These are phyloP conservation scores for Microbotryum silenes-acaulis DNA, from an alignment of 1,284 basidiomycete genomes.

Conservation along the genomic window DNA sequence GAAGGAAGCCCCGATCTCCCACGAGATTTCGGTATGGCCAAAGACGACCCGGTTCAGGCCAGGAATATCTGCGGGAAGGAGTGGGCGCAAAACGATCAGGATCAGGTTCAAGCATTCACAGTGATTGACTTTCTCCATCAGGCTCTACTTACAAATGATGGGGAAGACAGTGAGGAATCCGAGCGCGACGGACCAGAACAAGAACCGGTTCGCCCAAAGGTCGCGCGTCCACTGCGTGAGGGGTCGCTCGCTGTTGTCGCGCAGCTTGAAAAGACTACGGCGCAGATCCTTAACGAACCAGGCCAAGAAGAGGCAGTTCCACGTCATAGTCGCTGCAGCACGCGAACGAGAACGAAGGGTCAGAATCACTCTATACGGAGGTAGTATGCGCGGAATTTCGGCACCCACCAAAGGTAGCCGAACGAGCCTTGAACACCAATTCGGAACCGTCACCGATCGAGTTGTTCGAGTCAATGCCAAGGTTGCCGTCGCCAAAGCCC, in stretches of 20 bases:
- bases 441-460: slow-evolving; percentile 33
- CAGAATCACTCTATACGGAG: too few relatives aligned
- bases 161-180: slow-evolving; percentile 50
- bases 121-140: too few relatives aligned
- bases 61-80: slow-evolving; percentile 13
- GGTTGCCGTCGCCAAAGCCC: slow-evolving; percentile 38
- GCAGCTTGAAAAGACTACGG: slow-evolving; percentile 39
- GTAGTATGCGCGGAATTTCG: not conserved
- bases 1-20: slow-evolving; percentile 23
- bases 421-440: slow-evolving; percentile 40
- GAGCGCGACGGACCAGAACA: slow-evolving; percentile 43
- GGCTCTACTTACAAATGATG: slow-evolving; percentile 41
- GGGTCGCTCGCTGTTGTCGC: slow-evolving; percentile 30
- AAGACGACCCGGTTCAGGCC: slow-evolving; percentile 18
- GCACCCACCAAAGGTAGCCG: slow-evolving; percentile 37
- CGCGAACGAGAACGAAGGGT: too few relatives aligned
- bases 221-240: slow-evolving; percentile 22
- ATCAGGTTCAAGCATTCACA: too few relatives aligned
- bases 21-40: slow-evolving; percentile 16
- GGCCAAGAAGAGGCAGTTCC: slow-evolving; percentile 40
- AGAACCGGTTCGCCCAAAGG: slow-evolving; percentile 26
- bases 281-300: slow-evolving; percentile 40
- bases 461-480: slow-evolving; percentile 38
- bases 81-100: too few relatives aligned
- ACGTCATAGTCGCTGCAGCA: slow-evolving; percentile 29